Conservation (phyloP, 2,329 filamentous ascomycete species). For the Ceratocystis diversiconidia region DNA sequence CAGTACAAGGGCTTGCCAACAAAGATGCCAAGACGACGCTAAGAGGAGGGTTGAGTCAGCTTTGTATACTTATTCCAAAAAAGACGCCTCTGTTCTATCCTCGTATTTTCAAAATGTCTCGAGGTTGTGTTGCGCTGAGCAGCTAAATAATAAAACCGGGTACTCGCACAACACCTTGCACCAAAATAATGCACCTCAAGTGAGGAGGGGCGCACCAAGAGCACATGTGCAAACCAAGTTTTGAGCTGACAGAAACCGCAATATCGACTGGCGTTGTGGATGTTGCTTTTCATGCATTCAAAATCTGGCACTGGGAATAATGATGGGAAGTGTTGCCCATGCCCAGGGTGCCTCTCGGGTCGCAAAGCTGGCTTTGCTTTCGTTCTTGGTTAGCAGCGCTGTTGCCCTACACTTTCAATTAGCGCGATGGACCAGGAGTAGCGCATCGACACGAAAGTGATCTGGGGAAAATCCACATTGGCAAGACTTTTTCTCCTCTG, state of each 20-base stretch:
- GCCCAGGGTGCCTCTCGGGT: background rate
- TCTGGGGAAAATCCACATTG: slow-evolving; percentile 1
- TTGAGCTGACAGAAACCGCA: background rate
- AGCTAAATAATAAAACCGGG: background rate
- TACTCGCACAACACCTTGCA: background rate
- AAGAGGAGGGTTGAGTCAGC: background rate
- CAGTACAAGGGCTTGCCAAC: background rate
- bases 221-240: background rate
- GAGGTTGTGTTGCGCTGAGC: background rate
- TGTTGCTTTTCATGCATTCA: background rate
- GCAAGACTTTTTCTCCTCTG: background rate
- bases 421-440: background rate
- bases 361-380: background rate
- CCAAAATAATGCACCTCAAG: background rate
- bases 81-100: background rate
- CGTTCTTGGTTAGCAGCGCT: background rate
- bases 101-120: background rate
- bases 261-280: background rate
- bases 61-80: background rate
- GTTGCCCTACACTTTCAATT: background rate
- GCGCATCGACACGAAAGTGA: background rate
- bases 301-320: background rate
- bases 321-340: background rate
- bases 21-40: background rate
- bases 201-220: background rate